Evolutionary conservation across 176 grass and related monocot genomes (phyloP).

Genomic region (Cenchrus americanus): DNA sequence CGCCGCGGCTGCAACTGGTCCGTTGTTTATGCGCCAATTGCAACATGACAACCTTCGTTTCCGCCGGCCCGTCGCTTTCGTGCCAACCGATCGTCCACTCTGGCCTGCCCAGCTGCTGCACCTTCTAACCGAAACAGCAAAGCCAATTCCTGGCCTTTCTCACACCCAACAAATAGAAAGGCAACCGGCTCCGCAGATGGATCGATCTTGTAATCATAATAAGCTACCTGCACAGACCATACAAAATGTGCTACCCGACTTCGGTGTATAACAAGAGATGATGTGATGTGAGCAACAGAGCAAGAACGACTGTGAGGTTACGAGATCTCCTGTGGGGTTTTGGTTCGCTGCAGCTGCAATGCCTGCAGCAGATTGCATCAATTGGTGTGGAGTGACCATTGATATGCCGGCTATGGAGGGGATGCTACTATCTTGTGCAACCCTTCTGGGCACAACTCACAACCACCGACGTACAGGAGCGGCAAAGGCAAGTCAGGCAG

Average conservation of each 20-base stretch:
- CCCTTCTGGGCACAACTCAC: background rate
- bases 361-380: background rate
- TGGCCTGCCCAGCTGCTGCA: conserved; percentile 17
- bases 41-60: conserved; percentile 35
- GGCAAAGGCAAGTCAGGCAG: too few species aligned
- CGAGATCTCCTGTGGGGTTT: background rate
- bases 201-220: conserved; percentile 20
- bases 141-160: background rate
- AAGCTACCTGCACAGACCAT: background rate
- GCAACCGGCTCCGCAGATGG: background rate
- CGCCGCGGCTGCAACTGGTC: background rate
- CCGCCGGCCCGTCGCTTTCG: conserved; percentile 48
- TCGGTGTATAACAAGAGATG: background rate
- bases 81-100: conserved; percentile 56
- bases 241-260: background rate
- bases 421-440: background rate
- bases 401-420: background rate
- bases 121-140: conserved; percentile 32
- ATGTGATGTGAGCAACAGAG: too few species aligned
- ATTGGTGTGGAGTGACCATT: background rate
- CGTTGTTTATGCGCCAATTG: background rate
- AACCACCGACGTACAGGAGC: background rate
- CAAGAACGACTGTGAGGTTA: too few species aligned
- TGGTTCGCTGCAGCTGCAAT: background rate
- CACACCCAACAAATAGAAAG: background rate